A percentile compares a stretch with the other conserved stretches of the same genome.
Evolutionary conservation across 164 flowering plant genomes (phyloP).

Genomic region (Pachysandra terminalis): DNA sequence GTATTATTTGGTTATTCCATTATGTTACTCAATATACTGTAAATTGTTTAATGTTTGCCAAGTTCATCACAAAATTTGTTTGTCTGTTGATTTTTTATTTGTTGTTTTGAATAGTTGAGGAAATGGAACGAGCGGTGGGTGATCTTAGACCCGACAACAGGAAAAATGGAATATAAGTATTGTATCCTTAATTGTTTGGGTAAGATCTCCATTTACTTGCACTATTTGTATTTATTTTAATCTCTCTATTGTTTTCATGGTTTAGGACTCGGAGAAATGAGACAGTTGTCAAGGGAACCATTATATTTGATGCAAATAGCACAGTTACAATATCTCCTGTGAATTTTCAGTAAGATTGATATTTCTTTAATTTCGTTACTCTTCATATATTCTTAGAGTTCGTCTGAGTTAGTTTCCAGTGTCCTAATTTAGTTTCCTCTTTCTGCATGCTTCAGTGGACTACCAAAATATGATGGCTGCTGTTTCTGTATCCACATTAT

Average conservation of each 20-base stretch:
- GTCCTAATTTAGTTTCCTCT: slow-evolving; percentile 12
- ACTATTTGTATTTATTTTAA: neutral
- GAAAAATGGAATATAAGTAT: slow-evolving; percentile 99
- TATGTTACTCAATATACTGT: neutral
- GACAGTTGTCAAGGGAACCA: slow-evolving; percentile 74
- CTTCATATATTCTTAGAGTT: slow-evolving; percentile 5
- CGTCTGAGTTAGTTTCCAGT: slow-evolving; percentile 1
- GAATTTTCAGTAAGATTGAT: slow-evolving; percentile 79
- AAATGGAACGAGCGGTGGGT: slow-evolving; percentile 99
- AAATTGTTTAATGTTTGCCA: neutral
- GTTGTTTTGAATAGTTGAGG: slow-evolving; percentile 51
- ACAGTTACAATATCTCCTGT: slow-evolving; percentile 84
- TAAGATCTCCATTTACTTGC: slow-evolving; percentile 1
- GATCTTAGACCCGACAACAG: slow-evolving; percentile 93
- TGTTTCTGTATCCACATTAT: slow-evolving; percentile 86
- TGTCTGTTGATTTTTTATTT: neutral
- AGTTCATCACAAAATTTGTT: no score
- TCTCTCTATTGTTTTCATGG: slow-evolving; percentile 9
- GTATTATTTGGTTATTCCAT: no score
- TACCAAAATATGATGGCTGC: slow-evolving; percentile 96
- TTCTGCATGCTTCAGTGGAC: slow-evolving; percentile 60
- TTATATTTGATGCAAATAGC: slow-evolving; percentile 82
- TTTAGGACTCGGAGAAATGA: slow-evolving; percentile 86
- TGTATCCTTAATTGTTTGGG: slow-evolving; percentile 1
- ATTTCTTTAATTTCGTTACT: neutral